Evolutionary conservation across 2,329 filamentous ascomycete species (phyloP).

Genomic region (Coniochaeta sp.): DNA sequence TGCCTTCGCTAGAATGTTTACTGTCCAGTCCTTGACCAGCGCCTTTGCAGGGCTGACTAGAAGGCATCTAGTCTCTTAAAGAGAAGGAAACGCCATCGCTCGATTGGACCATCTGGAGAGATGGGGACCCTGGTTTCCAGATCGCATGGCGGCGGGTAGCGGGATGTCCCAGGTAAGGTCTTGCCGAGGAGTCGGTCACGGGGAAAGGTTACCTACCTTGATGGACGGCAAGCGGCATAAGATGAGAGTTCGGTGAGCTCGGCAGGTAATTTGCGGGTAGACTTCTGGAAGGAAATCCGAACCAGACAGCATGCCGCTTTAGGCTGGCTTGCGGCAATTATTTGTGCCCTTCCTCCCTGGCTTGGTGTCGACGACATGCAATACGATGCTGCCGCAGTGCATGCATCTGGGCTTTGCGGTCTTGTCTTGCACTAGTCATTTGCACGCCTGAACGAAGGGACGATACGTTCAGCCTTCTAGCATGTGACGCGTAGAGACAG

Average conservation of each 20-base stretch:
- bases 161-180: not conserved
- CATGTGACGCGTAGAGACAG: not conserved
- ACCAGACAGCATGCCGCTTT: not conserved
- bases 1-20: not conserved
- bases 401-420: not conserved
- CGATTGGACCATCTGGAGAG: not conserved
- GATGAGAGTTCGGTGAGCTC: not conserved
- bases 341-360: not conserved
- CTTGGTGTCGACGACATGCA: not conserved
- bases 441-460: not conserved
- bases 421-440: not conserved
- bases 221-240: not conserved
- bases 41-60: not conserved
- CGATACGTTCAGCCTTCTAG: not conserved
- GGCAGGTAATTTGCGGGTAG: not conserved
- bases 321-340: not conserved
- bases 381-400: not conserved
- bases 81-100: not conserved
- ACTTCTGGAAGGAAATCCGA: not conserved
- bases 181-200: not conserved
- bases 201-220: not conserved
- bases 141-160: not conserved
- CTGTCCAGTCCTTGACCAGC: not conserved
- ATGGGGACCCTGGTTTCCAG: not conserved
- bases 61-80: not conserved